These are phyloP conservation scores for Phytophthora nicotianae DNA, from an alignment of 352 stramenopile genomes.

Conservation along the genomic window DNA sequence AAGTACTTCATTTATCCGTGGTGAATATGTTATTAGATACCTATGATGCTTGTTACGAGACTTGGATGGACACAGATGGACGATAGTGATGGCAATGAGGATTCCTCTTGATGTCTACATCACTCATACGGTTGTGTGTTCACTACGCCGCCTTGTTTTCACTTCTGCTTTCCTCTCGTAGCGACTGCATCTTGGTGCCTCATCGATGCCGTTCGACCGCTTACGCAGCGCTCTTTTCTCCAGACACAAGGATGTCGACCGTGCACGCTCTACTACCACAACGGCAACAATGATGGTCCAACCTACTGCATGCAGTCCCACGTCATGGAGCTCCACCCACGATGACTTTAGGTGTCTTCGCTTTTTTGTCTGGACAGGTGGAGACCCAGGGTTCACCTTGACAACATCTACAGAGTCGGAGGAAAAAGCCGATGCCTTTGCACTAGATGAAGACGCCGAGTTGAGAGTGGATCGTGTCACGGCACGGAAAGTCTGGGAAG, in stretches of 20 bases:
- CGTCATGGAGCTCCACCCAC: constrained; percentile 37
- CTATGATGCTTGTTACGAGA: neutral
- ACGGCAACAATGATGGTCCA: constrained; percentile 1
- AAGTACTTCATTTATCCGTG: too few relatives aligned
- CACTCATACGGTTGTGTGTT: constrained; percentile 6
- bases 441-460: constrained; percentile 35
- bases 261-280: neutral
- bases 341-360: constrained; percentile 46
- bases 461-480: constrained; percentile 39
- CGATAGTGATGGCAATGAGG: neutral
- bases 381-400: constrained; percentile 35
- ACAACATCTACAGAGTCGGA: constrained; percentile 19
- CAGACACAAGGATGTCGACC: neutral
- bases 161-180: constrained; percentile 22
- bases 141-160: neutral
- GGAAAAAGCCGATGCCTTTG: constrained; percentile 9
- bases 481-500: constrained; percentile 44
- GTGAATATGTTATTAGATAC: too few relatives aligned
- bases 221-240: constrained; percentile 26
- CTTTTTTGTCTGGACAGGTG: constrained; percentile 53
- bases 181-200: neutral
- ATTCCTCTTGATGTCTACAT: constrained; percentile 5
- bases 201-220: constrained; percentile 24
- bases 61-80: constrained; percentile 4
- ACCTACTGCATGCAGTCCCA: neutral